A percentile compares a stretch with the other conserved stretches of the same genome.
Evolutionary conservation across 352 stramenopile genomes (phyloP).

Genomic region (Phytophthora vignae): DNA sequence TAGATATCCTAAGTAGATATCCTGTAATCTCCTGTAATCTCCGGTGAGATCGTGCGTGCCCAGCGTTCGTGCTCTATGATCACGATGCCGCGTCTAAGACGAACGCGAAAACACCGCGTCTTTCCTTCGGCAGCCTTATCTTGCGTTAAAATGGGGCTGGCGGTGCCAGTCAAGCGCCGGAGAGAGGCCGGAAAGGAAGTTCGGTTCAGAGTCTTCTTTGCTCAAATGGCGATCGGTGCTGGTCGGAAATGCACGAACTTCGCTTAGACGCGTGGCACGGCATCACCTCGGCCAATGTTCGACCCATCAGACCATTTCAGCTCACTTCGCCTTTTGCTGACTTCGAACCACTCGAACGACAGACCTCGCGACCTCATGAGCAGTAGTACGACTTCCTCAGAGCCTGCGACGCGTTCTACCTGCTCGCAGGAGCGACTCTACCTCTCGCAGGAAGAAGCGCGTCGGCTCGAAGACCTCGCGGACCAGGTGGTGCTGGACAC

Average conservation of each 20-base stretch:
- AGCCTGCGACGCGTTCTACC: constrained; percentile 16
- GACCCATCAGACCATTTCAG: neutral
- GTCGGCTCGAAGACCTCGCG: constrained; percentile 36
- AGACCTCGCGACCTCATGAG: constrained; percentile 25
- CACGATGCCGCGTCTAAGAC: constrained; percentile 14
- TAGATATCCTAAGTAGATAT: no score
- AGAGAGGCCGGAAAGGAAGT: constrained; percentile 10
- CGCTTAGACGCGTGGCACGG: constrained; percentile 25
- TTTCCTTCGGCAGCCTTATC: constrained; percentile 17
- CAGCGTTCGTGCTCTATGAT: constrained; percentile 4
- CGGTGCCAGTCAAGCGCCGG: neutral
- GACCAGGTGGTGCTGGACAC: constrained; percentile 51
- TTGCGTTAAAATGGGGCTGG: constrained; percentile 1
- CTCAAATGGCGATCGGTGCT: neutral
- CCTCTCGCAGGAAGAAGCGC: constrained; percentile 31
- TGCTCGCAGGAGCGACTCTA: constrained; percentile 26
- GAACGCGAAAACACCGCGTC: constrained; percentile 13
- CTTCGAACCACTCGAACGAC: neutral
- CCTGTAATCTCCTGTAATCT: no score
- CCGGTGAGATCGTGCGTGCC: no score
- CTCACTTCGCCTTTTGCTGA: constrained; percentile 27
- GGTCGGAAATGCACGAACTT: neutral
- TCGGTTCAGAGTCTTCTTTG: constrained; percentile 26
- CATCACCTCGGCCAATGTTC: neutral
- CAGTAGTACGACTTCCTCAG: constrained; percentile 35